These are phyloP conservation scores for Cyclanthera cordifolia DNA, from an alignment of 306 rosid genomes.

Conservation along the genomic window DNA sequence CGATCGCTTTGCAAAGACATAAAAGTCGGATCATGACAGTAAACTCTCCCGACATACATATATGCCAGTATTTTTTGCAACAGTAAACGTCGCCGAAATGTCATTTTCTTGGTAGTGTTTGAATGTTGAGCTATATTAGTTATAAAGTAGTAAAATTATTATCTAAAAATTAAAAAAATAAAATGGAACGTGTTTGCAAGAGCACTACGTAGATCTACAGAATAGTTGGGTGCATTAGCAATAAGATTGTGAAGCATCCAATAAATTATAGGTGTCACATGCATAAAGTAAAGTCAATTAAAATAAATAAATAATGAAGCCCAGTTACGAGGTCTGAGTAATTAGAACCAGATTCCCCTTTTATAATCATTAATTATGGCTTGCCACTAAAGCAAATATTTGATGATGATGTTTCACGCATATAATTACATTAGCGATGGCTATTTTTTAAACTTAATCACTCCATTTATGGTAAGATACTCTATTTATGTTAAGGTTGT, in stretches of 20 bases:
- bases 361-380: neutral
- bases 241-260: neutral
- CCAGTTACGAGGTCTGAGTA: neutral
- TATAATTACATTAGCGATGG: neutral
- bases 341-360: neutral
- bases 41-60: too few relatives aligned
- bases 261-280: neutral
- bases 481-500: too few relatives aligned
- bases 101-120: too few relatives aligned
- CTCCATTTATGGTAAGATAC: too few relatives aligned
- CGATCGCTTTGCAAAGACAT: too few relatives aligned
- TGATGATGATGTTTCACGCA: neutral
- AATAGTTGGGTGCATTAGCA: neutral
- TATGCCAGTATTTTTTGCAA: too few relatives aligned
- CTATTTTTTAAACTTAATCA: too few relatives aligned
- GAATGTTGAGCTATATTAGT: too few relatives aligned
- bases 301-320: neutral
- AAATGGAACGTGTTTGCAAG: neutral
- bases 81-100: too few relatives aligned
- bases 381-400: neutral
- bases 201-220: neutral
- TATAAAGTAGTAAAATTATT: too few relatives aligned
- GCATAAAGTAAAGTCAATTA: neutral
- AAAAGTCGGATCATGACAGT: too few relatives aligned
- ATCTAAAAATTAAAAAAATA: neutral